Evolutionary conservation across 1,284 basidiomycete genomes (phyloP).

Genomic region (Ganoderma meredithae): DNA sequence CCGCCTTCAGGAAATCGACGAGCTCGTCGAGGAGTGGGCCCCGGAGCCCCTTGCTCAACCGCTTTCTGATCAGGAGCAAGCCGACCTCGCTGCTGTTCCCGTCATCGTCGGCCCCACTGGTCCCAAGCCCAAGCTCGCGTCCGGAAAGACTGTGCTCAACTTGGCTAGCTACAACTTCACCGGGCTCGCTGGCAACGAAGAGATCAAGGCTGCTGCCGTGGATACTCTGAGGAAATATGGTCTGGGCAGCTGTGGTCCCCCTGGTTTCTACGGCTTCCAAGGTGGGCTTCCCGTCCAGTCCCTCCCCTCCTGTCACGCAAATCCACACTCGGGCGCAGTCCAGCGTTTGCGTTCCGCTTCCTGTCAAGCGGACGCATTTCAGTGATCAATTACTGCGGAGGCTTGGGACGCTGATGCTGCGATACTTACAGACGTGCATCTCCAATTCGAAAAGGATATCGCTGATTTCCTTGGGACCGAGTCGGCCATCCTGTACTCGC

Average conservation of each 20-base stretch:
- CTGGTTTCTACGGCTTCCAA: conserved; percentile 97
- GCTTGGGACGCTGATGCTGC: not conserved
- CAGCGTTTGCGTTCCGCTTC: no score
- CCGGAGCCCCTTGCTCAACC: conserved; percentile 86
- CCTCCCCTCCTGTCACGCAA: no score
- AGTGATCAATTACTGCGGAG: not conserved
- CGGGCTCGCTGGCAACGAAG: conserved; percentile 88
- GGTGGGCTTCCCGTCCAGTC: conserved; percentile 56
- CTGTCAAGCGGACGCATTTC: not conserved
- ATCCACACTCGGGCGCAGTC: not conserved
- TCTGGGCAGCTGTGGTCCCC: conserved; percentile 94
- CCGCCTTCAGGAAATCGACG: conserved; percentile 88
- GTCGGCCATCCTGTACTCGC: conserved; percentile 92
- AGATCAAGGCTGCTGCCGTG: conserved; percentile 87
- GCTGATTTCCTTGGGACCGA: conserved; percentile 93
- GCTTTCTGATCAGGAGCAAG: conserved; percentile 65
- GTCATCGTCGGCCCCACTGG: conserved; percentile 85
- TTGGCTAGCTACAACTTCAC: conserved; percentile 94
- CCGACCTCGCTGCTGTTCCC: conserved; percentile 80
- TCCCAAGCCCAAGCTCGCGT: conserved; percentile 82
- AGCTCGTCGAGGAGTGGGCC: conserved; percentile 94
- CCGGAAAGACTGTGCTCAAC: conserved; percentile 87
- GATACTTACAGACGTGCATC: conserved; percentile 81
- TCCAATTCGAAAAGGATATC: conserved; percentile 88
- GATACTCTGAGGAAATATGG: conserved; percentile 93